Percentiles rank a stretch among this genome's conserved stretches.
Conservation (phyloP, 2,329 filamentous ascomycete species). For the Fusarium sp. region DNA sequence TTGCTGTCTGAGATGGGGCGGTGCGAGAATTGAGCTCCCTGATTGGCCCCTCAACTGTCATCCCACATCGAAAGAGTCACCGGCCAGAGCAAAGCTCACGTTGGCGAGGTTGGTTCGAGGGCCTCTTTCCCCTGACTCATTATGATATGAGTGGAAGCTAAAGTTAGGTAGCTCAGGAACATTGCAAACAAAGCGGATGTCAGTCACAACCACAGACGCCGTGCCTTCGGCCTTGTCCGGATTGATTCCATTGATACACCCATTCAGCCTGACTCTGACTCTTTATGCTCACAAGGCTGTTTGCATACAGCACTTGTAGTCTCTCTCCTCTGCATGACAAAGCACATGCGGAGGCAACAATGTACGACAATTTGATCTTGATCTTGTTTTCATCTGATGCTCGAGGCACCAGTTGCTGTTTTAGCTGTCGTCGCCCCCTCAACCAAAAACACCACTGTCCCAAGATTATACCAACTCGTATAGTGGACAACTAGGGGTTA, state of each 20-base stretch:
- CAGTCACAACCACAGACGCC: background rate
- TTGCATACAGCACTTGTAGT: too few relatives aligned
- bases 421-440: background rate
- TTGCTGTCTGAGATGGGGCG: constrained; percentile 15
- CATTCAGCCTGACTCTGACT: background rate
- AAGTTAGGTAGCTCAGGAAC: too few relatives aligned
- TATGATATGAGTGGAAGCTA: background rate
- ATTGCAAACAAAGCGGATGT: too few relatives aligned
- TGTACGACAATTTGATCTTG: background rate
- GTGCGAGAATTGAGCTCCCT: constrained; percentile 17
- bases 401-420: constrained; percentile 8
- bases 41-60: constrained; percentile 21
- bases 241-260: too few relatives aligned
- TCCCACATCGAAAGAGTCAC: constrained; percentile 28
- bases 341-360: background rate
- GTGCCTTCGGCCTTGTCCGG: background rate
- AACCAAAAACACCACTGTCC: background rate
- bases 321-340: too few relatives aligned
- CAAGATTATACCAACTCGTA: constrained; percentile 17
- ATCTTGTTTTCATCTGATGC: constrained; percentile 3
- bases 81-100: constrained; percentile 20
- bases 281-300: background rate
- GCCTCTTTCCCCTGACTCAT: constrained; percentile 26
- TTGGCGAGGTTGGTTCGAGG: constrained; percentile 11
- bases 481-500: background rate